Evolutionary conservation across 2,329 filamentous ascomycete species (phyloP), one percentile per base, ranked within the genome.

Genomic region (Whalleya microplaca): DNA sequence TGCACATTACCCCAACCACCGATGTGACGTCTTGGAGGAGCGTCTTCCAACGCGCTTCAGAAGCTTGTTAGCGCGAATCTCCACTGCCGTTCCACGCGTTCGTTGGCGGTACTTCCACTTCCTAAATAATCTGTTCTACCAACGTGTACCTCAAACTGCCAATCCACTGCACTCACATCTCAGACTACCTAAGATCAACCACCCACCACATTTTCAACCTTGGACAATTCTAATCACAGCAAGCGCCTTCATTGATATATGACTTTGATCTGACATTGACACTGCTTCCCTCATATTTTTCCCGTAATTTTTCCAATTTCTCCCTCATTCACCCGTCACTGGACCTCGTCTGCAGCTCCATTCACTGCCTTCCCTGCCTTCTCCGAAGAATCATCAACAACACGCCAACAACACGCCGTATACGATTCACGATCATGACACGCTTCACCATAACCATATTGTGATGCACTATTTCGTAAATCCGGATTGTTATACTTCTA

Each of bases 61-160:
- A 55, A 55, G 43, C 50, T 53, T 48, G n/a, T 48, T 64, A 65
- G 67, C 67, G 67, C 67, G 67, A 63, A 59, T 64, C 55, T 56
- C 60, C 61, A 64, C 59, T 59, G 56, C 53, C 59, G 51, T 45
- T 43, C 45, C 64, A 60, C 64, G 63, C 66, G 65, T 62, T 60
- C 51, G 57, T 42, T 7, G n/a, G 42, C 37, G 58, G 65, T 69
- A 69, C 67, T 58, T 68, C 41, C 37, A 41, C 59, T 55, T 56
- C 57, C 66, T 62, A 57, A 64, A 60, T 59, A 67, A 60, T 51
- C 55, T 62, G 45, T 51, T 56, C 51, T 49, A 50, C 56, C 51
- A 50, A 53, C 59, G 64, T 65, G 66, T 69, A 68, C 62, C 58
- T 64, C 53, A 55, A 54, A 58, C 56, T 42, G 48, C 23, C 27